These are phyloP conservation scores for Ramalina intermedia DNA, from an alignment of 495 filamentous ascomycete species.

Conservation along the genomic window DNA sequence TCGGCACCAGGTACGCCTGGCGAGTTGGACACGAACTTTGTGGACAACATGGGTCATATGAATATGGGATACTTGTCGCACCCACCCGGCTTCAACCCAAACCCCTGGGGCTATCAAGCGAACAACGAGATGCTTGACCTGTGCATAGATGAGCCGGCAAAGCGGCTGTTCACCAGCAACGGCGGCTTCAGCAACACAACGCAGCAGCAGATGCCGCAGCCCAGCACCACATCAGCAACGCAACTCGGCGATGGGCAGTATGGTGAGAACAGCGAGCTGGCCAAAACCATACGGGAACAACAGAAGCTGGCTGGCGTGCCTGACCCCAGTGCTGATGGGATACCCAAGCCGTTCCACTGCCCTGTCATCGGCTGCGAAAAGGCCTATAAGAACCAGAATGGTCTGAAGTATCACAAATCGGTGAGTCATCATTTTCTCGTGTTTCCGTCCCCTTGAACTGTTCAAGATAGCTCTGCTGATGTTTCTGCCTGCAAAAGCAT, in stretches of 20 bases:
- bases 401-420: slow-evolving; percentile 71
- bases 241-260: slow-evolving; percentile 58
- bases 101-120: slow-evolving; percentile 29
- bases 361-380: slow-evolving; percentile 98
- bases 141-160: slow-evolving; percentile 92
- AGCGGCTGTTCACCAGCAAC: slow-evolving; percentile 76
- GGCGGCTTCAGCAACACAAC: slow-evolving; percentile 54
- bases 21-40: slow-evolving; percentile 43
- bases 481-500: slow-evolving; percentile 37
- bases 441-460: background rate
- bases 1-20: slow-evolving; percentile 62
- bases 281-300: slow-evolving; percentile 54
- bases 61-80: slow-evolving; percentile 44
- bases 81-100: slow-evolving; percentile 28
- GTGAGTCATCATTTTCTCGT: slow-evolving; percentile 30
- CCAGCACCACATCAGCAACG: slow-evolving; percentile 31
- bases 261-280: slow-evolving; percentile 60
- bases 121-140: slow-evolving; percentile 49
- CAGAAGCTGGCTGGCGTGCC: slow-evolving; percentile 54
- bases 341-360: slow-evolving; percentile 93
- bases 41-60: slow-evolving; percentile 35
- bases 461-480: background rate
- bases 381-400: slow-evolving; percentile 99
- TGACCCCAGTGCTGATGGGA: slow-evolving; percentile 41
- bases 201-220: slow-evolving; percentile 40